Base-by-base conservation (phyloP, 2,329 filamentous ascomycete genomes). In the Penicillium freii region DNA sequence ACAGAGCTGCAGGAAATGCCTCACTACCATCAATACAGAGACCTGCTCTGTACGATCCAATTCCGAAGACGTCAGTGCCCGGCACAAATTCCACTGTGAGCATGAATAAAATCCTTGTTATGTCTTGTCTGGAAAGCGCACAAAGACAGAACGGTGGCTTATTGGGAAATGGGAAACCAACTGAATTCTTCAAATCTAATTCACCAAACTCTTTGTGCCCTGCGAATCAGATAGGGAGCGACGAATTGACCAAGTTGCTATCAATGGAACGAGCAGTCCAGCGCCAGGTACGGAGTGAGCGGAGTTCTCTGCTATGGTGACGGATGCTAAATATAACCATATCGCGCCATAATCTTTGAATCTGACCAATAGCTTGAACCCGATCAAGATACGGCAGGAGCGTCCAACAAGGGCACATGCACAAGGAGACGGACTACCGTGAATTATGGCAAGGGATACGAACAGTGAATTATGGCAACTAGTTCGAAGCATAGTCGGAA, bases 391-490 rank as follows among this genome's bases (percentile, higher is more conserved):
- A 19, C n/a, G 9, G 36, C 4, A 19, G 15, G 5, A 7, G 8
- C 34, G 4, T 3, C 15, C 29, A 31, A 3, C 31, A 33, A 36
- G 78, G 84, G 2, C 83, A 87, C 66, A 84, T 87, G 82, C 86
- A 88, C 70, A 33, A 81, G 75, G 85, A 85, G 11, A 86, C 82
- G 15, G 80, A 86, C 67, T 87, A 84, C 67, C 78, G 84, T 67
- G 77, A 77, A 58, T 74, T 78, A 46, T 87, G 85, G 85, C 85
- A 88, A 65, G n/a, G n/a, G n/a, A n/a, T n/a, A n/a, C n/a, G n/a
- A n/a, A n/a, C n/a, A n/a, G 84, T 67, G 77, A 77, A 58, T 74
- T 78, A 46, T 87, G 85, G 85, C 85, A 88, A 65, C 84, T 85
- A 0, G 64, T 86, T 44, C 65, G 73, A 5, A 86, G 84, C 74